Evolutionary conservation across 2,329 filamentous ascomycete genomes (phyloP).

Genomic region (Trichocomaceae sp.): DNA sequence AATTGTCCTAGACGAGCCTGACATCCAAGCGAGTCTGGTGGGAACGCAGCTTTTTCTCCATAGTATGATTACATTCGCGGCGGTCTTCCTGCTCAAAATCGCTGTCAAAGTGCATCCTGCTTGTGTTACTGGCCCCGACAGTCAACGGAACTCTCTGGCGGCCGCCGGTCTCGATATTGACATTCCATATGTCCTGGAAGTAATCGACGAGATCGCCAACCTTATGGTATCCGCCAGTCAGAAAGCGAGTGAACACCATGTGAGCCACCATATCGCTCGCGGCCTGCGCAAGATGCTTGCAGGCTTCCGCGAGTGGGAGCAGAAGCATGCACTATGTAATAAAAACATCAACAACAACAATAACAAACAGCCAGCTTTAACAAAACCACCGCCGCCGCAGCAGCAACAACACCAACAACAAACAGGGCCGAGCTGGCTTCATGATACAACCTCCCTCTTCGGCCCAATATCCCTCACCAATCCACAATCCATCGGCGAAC

Average conservation of each 20-base stretch:
- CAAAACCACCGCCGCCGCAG: slow-evolving; percentile 20
- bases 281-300: slow-evolving; percentile 35
- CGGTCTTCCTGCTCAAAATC: slow-evolving; percentile 42
- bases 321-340: slow-evolving; percentile 20
- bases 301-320: slow-evolving; percentile 36
- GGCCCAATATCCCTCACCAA: slow-evolving; percentile 33
- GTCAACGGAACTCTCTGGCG: slow-evolving; percentile 34
- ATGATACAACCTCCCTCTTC: slow-evolving; percentile 28
- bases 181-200: slow-evolving; percentile 28
- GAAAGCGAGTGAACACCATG: slow-evolving; percentile 35
- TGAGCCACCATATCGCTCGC: slow-evolving; percentile 35
- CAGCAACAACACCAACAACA: slow-evolving; percentile 15
- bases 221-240: slow-evolving; percentile 35
- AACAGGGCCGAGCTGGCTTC: slow-evolving; percentile 16
- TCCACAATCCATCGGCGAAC: slow-evolving; percentile 30
- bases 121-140: slow-evolving; percentile 27
- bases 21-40: slow-evolving; percentile 37
- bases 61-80: slow-evolving; percentile 44
- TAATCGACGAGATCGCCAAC: slow-evolving; percentile 31
- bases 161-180: slow-evolving; percentile 31
- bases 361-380: not conserved
- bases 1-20: slow-evolving; percentile 38
- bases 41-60: slow-evolving; percentile 42
- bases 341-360: not conserved
- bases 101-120: slow-evolving; percentile 35